These are phyloP conservation scores for Colletotrichum sp. DNA, from an alignment of 2,329 filamentous ascomycete species.

Conservation along the genomic window DNA sequence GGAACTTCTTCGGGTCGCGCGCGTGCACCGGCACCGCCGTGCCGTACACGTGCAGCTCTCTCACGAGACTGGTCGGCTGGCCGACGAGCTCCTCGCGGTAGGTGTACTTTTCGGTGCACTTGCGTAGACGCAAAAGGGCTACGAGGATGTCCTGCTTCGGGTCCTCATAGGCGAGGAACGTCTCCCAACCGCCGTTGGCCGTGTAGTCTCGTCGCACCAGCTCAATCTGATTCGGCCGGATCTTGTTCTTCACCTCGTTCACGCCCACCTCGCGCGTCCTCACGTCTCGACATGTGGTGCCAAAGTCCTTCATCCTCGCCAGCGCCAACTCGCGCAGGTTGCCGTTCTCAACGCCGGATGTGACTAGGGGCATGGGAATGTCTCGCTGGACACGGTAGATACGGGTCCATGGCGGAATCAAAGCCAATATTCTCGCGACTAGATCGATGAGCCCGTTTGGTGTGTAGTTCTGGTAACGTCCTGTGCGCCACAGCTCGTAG, in stretches of 20 bases:
- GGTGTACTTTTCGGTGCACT: slow-evolving; percentile 90
- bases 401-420: slow-evolving; percentile 96
- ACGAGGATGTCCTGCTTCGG: slow-evolving; percentile 98
- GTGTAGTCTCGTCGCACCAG: slow-evolving; percentile 91
- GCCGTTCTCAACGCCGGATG: slow-evolving; percentile 96
- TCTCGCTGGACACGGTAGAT: slow-evolving; percentile 99
- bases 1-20: slow-evolving; percentile 93
- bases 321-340: slow-evolving; percentile 93
- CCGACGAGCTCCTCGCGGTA: slow-evolving; percentile 86
- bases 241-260: slow-evolving; percentile 99
- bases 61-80: slow-evolving; percentile 89
- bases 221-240: slow-evolving; percentile 94
- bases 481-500: slow-evolving; percentile 97
- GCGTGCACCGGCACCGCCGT: slow-evolving; percentile 97
- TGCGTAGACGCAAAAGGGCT: slow-evolving; percentile 83
- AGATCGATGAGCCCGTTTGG: slow-evolving; percentile 96
- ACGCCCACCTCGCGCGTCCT: slow-evolving; percentile 96
- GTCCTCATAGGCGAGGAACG: slow-evolving; percentile 96
- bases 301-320: slow-evolving; percentile 99
- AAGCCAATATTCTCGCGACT: slow-evolving; percentile 91
- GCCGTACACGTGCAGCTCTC: slow-evolving; percentile 96
- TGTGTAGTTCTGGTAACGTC: slow-evolving; percentile 97
- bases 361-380: slow-evolving; percentile 99
- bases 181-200: slow-evolving; percentile 98
- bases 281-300: slow-evolving; percentile 94